phyloP scores from a whole-genome alignment of 75 land plant species.

The Picea sitchensis region DNA sequence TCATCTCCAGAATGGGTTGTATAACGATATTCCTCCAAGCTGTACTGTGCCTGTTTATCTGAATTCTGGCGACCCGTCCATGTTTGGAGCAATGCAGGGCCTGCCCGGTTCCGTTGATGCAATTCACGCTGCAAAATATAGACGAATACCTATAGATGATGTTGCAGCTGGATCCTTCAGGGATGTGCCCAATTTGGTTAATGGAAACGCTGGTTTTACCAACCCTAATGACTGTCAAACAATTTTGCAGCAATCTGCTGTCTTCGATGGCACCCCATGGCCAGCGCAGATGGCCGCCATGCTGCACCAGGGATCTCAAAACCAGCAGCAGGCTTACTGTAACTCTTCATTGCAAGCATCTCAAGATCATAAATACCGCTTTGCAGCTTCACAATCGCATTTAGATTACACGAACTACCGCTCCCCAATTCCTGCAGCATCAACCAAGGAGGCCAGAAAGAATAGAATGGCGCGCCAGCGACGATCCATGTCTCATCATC shows the following conservation, averaged over 20 bases:
- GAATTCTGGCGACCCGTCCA: background rate
- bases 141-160: slow-evolving; percentile 5
- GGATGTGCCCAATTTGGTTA: background rate
- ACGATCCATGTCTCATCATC: slow-evolving; percentile 38
- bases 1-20: background rate
- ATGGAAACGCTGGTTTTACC: background rate
- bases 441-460: slow-evolving; percentile 87
- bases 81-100: background rate
- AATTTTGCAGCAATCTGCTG: background rate
- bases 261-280: background rate
- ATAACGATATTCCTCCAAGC: background rate
- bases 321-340: background rate
- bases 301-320: background rate
- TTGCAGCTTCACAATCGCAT: background rate
- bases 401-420: slow-evolving; percentile 1
- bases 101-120: background rate
- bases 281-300: background rate
- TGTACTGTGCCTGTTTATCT: background rate
- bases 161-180: background rate
- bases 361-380: background rate
- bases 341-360: background rate
- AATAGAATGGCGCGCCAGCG: slow-evolving; percentile 94
- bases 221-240: background rate
- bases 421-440: slow-evolving; percentile 34
- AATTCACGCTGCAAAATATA: slow-evolving; percentile 7